phyloP scores from a whole-genome alignment of 2,329 filamentous ascomycete species.

The Fusarium irregulare region DNA sequence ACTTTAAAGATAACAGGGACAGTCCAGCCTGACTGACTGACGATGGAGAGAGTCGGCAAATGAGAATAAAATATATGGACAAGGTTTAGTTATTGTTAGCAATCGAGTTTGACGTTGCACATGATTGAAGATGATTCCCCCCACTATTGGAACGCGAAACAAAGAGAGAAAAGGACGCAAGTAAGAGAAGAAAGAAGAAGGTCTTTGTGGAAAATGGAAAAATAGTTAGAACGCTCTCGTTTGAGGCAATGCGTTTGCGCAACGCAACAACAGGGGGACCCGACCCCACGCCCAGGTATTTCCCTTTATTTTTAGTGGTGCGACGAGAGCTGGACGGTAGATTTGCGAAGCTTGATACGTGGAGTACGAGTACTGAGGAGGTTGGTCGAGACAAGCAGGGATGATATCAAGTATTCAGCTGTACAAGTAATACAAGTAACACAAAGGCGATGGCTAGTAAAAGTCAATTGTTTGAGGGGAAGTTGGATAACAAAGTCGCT shows the following conservation, averaged over 20 bases:
- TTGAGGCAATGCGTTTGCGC: conserved; percentile 31
- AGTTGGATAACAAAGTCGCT: conserved; percentile 14
- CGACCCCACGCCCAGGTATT: conserved; percentile 30
- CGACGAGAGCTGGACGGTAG: conserved; percentile 17
- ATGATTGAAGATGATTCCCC: conserved; percentile 25
- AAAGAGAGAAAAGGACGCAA: background rate
- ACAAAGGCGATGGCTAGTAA: background rate
- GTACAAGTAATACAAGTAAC: background rate
- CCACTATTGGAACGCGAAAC: conserved; percentile 3
- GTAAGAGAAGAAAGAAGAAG: background rate
- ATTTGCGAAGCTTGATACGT: conserved; percentile 19
- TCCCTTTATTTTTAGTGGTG: conserved; percentile 37
- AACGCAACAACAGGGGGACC: conserved; percentile 28
- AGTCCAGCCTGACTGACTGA: conserved; percentile 6
- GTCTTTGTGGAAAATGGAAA: conserved; percentile 3
- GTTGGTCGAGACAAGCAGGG: conserved; percentile 26
- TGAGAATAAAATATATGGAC: background rate
- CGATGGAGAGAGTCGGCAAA: conserved; percentile 3
- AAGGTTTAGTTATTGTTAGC: conserved; percentile 24
- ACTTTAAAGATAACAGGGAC: conserved; percentile 17
- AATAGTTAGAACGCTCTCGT: conserved; percentile 18
- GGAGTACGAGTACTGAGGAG: conserved; percentile 18
- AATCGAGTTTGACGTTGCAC: conserved; percentile 33
- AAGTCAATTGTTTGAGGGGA: background rate
- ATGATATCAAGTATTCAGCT: background rate